Conservation (phyloP, 495 filamentous ascomycete species). For the Copromyces sp. region DNA sequence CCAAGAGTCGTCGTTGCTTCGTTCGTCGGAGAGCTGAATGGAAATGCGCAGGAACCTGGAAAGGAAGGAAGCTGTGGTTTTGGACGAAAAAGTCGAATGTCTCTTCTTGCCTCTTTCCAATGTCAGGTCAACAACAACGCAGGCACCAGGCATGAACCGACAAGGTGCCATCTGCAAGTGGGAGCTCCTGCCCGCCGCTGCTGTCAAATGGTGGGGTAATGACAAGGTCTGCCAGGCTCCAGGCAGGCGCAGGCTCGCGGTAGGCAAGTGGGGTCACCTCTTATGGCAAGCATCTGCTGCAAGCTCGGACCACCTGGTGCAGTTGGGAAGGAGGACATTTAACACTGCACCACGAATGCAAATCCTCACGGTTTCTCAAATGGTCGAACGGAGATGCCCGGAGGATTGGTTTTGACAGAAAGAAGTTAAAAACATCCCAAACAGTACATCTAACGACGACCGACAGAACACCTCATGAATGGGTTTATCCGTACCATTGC, state of each 20-base stretch:
- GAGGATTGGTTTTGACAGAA: too few relatives aligned
- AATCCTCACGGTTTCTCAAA: too few relatives aligned
- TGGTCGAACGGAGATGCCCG: too few relatives aligned
- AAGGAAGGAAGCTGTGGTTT: background rate
- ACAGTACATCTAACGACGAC: too few relatives aligned
- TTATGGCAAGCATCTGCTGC: background rate
- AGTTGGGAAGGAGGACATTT: too few relatives aligned
- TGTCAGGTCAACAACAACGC: background rate
- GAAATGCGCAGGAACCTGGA: background rate
- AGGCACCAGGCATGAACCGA: background rate
- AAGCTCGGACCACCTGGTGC: background rate
- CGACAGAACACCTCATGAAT: too few relatives aligned
- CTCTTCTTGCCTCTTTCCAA: background rate
- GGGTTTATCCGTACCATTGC: background rate
- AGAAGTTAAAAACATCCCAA: too few relatives aligned
- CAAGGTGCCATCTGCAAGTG: background rate
- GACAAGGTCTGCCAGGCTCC: background rate
- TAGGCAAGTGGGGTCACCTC: background rate
- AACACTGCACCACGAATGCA: background rate
- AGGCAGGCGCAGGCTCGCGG: background rate
- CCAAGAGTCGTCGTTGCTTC: background rate
- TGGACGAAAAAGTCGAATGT: background rate
- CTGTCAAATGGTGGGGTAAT: background rate
- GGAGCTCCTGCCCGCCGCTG: background rate
- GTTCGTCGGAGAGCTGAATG: background rate